Evolutionary conservation across 2,329 filamentous ascomycete species (phyloP).

Genomic region (Trichoderma koningii): DNA sequence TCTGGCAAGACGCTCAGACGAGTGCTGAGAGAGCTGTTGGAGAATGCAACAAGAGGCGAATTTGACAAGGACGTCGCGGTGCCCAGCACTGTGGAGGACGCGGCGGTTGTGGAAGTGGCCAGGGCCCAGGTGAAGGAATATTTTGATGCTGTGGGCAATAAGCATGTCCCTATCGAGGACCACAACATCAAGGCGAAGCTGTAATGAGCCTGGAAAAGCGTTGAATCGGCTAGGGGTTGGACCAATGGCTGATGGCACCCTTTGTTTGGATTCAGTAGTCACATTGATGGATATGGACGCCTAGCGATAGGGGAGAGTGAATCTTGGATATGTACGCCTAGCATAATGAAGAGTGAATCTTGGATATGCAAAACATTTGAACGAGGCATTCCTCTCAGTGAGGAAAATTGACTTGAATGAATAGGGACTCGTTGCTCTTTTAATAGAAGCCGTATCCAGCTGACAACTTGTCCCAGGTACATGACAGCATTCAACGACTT

Average conservation of each 20-base stretch:
- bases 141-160: conserved; percentile 57
- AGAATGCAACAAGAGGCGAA: conserved; percentile 75
- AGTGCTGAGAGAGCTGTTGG: conserved; percentile 78
- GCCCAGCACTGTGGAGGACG: conserved; percentile 85
- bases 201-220: conserved; percentile 34
- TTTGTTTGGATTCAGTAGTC: not conserved
- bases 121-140: conserved; percentile 72
- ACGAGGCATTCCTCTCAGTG: no score
- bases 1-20: conserved; percentile 88
- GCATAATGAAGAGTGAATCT: not conserved
- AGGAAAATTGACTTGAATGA: no score
- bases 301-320: not conserved
- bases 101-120: conserved; percentile 71
- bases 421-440: no score
- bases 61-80: conserved; percentile 71
- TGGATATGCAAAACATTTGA: not conserved
- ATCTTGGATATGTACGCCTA: not conserved
- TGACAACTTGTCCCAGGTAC: no score
- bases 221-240: not conserved
- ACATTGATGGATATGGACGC: not conserved
- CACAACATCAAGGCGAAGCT: conserved; percentile 54
- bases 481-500: no score
- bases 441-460: no score
- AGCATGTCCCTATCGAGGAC: conserved; percentile 49
- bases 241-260: not conserved